Evolutionary conservation across 148 eudicot species (phyloP), one percentile per base, ranked within the genome.

Genomic region (Pouteria glomerata): DNA sequence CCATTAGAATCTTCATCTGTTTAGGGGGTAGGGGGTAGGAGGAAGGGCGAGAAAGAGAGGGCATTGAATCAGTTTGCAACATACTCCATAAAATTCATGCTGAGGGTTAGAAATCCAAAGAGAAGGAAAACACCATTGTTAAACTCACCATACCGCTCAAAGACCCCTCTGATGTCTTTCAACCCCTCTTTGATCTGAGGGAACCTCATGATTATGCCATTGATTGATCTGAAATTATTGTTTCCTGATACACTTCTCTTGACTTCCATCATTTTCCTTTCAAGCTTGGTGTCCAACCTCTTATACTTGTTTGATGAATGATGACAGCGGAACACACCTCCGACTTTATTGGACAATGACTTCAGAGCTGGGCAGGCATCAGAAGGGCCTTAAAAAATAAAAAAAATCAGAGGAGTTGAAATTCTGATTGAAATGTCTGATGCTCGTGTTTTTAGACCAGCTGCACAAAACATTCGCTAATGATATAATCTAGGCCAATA

Each of bases 161-260:
- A 90, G 19, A 82, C 77, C 56, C 71, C 72, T 74, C 73, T 72
- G 51, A 90, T 83, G 73, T 78, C 82, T 67, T 82, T 81, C 71
- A 90, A 56, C 39, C 85, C 90, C 73, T 88, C 84, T 83, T 81
- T 83, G 73, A 90, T 72, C 50, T 72, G 84, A 68, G 92, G 89
- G 63, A 88, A 91, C 78, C 80, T 86, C 85, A 88, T 47, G 29
- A 91, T 88, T 65, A 88, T 69, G 78, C 86, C 74, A 71, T 87
- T 82, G 64, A 91, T 77, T 48, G 96, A 80, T 76, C 80, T 85
- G 81, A 86, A 88, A 27, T 39, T 80, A 64, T 48, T 81, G 19
- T 52, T 79, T 53, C 70, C 66, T 3, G 86, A 79, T 68, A 75
- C n/a, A 73, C 70, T 72, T 75, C 64, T 76, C 77, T 83, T 86